Conservation (phyloP, 1,284 basidiomycete genomes). For the Heterobasidion parviporum region DNA sequence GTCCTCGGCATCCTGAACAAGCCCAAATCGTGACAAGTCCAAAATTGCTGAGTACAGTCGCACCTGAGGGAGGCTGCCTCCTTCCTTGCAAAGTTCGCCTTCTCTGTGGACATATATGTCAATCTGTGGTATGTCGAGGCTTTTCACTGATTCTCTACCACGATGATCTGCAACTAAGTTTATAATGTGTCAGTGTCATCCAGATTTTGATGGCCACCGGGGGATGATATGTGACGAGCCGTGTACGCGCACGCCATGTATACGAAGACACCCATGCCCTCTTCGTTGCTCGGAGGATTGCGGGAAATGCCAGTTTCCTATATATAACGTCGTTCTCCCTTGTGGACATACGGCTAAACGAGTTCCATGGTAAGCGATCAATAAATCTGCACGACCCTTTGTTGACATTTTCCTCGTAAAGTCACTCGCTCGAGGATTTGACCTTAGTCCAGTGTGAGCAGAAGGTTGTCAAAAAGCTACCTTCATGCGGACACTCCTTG, state of each 20-base stretch:
- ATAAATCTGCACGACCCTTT: not conserved
- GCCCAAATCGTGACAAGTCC: slow-evolving; percentile 37
- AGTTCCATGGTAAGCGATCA: slow-evolving; percentile 45
- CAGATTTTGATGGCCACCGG: slow-evolving; percentile 50
- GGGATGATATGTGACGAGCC: slow-evolving; percentile 39
- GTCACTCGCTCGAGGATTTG: slow-evolving; percentile 38
- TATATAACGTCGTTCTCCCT: slow-evolving; percentile 43
- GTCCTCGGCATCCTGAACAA: slow-evolving; percentile 45
- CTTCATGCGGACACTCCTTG: slow-evolving; percentile 48
- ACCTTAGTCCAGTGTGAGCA: slow-evolving; percentile 36
- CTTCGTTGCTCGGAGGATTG: slow-evolving; percentile 47
- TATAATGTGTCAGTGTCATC: slow-evolving; percentile 46
- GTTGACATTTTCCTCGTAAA: slow-evolving; percentile 18
- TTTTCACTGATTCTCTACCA: not conserved
- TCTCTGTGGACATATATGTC: slow-evolving; percentile 66
- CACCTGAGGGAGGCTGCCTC: slow-evolving; percentile 69
- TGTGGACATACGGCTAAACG: slow-evolving; percentile 49
- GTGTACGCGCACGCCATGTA: slow-evolving; percentile 42
- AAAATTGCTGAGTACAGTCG: slow-evolving; percentile 38
- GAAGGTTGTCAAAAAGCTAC: slow-evolving; percentile 36
- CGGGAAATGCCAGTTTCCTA: slow-evolving; percentile 45
- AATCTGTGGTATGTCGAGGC: slow-evolving; percentile 38
- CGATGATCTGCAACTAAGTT: not conserved
- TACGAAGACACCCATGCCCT: slow-evolving; percentile 51
- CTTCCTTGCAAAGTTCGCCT: slow-evolving; percentile 44